These are phyloP conservation scores for Phaeosphaeriaceae sp. DNA, from an alignment of 2,329 filamentous ascomycete species.

Conservation along the genomic window DNA sequence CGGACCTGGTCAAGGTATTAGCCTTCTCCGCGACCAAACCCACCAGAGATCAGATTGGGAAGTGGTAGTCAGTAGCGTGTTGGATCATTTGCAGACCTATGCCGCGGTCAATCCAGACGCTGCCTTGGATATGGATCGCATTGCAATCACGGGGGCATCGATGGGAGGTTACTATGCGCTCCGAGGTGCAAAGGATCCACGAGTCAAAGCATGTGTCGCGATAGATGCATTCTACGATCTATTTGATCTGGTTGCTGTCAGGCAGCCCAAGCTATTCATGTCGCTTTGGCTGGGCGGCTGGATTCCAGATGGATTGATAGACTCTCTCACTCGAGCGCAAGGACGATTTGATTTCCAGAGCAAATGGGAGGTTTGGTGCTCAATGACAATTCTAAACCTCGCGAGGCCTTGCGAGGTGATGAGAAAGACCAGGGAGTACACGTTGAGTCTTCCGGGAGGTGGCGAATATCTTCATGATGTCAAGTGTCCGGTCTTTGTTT, in stretches of 20 bases:
- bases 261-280: constrained; percentile 10
- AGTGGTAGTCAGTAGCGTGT: constrained; percentile 27
- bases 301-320: not conserved
- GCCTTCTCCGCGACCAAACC: constrained; percentile 29
- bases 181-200: constrained; percentile 51
- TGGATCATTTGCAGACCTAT: constrained; percentile 23
- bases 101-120: not conserved
- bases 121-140: constrained; percentile 47
- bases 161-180: constrained; percentile 59
- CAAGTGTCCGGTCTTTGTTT: too few species aligned
- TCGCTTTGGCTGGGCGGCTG: constrained; percentile 8
- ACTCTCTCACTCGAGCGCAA: not conserved
- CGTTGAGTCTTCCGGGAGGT: too few species aligned
- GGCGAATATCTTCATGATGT: too few species aligned
- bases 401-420: too few species aligned
- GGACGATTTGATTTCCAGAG: not conserved
- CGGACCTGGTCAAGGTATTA: constrained; percentile 56
- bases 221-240: constrained; percentile 50
- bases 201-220: constrained; percentile 55
- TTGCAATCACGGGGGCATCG: constrained; percentile 51
- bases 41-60: constrained; percentile 35
- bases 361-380: not conserved
- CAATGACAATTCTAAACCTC: not conserved
- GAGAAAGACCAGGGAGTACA: too few species aligned
- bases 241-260: constrained; percentile 29